Percentiles rank a stretch among this genome's conserved stretches.
These are phyloP conservation scores for Exidia glandulosa DNA, from an alignment of 768 basidiomycete genomes.

Conservation along the genomic window DNA sequence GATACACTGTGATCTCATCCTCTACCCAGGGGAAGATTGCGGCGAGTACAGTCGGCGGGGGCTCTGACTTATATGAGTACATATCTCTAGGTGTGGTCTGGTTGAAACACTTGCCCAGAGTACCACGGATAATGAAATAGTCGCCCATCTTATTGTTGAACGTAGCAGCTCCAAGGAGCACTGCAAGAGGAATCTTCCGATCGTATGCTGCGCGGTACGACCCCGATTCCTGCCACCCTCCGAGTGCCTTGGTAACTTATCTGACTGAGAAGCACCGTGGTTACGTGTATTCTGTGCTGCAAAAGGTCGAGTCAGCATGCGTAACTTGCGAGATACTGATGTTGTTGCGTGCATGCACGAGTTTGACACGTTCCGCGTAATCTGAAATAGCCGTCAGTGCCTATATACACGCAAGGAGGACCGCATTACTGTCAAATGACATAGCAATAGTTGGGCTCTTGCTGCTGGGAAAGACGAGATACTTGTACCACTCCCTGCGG, in stretches of 20 bases:
- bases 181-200: constrained; percentile 17
- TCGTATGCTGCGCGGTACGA: constrained; percentile 20
- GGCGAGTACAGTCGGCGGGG: constrained; percentile 10
- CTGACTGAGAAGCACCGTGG: constrained; percentile 17
- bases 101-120: constrained; percentile 14
- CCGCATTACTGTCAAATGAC: constrained; percentile 20
- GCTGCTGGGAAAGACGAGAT: constrained; percentile 15
- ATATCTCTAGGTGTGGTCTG: neutral
- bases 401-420: neutral
- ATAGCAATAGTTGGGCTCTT: constrained; percentile 10
- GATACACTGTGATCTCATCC: constrained; percentile 8
- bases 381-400: constrained; percentile 9
- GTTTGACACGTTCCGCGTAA: constrained; percentile 16
- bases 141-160: constrained; percentile 18
- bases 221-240: constrained; percentile 18
- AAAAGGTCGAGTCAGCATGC: constrained; percentile 19
- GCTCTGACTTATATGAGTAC: constrained; percentile 8
- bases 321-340: constrained; percentile 20
- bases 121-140: constrained; percentile 15
- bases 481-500: constrained; percentile 18
- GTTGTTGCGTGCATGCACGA: constrained; percentile 14
- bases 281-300: constrained; percentile 19
- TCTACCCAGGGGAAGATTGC: constrained; percentile 21
- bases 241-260: constrained; percentile 23
- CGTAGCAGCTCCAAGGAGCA: constrained; percentile 22